Conservation (phyloP, 225 moss, liverwort and hornwort species). For the Rhytidiadelphus loreus region DNA sequence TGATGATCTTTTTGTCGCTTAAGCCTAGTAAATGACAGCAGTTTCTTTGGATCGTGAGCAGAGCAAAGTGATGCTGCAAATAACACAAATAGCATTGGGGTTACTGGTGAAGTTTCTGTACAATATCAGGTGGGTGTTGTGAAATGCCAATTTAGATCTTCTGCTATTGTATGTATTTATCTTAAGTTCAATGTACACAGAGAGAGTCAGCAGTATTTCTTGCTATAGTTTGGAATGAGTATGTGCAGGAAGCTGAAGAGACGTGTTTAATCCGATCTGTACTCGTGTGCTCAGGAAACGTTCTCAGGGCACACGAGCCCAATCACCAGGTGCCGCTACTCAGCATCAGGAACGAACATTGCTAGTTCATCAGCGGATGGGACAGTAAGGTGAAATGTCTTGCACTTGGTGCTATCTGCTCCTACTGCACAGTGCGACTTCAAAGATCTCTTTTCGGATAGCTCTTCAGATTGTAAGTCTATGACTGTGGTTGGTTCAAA, state of each 20-base stretch:
- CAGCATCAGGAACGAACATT: conserved; percentile 77
- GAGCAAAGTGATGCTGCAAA: conserved; percentile 24
- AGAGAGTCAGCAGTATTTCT: neutral
- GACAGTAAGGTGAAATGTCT: conserved; percentile 64
- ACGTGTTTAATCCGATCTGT: neutral
- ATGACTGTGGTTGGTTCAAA: conserved; percentile 2
- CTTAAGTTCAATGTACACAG: neutral
- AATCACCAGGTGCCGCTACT: conserved; percentile 81
- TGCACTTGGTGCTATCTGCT: neutral
- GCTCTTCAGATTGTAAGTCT: neutral
- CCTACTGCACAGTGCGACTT: neutral
- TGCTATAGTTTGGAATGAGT: neutral
- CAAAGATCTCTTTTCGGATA: neutral
- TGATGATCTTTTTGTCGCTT: neutral
- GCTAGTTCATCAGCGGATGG: conserved; percentile 90
- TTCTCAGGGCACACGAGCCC: conserved; percentile 84
- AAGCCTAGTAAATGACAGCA: neutral
- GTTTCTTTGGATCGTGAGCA: conserved; percentile 8
- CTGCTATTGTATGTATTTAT: neutral
- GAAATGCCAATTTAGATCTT: conserved; percentile 6
- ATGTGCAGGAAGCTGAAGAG: neutral
- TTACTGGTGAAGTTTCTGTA: conserved; percentile 51
- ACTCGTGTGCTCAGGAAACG: conserved; percentile 45
- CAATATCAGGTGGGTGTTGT: conserved; percentile 87
- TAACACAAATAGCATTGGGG: conserved; percentile 2